Evolutionary conservation across 2,329 filamentous ascomycete genomes (phyloP).

Genomic region (Sclerotinia spermophila): DNA sequence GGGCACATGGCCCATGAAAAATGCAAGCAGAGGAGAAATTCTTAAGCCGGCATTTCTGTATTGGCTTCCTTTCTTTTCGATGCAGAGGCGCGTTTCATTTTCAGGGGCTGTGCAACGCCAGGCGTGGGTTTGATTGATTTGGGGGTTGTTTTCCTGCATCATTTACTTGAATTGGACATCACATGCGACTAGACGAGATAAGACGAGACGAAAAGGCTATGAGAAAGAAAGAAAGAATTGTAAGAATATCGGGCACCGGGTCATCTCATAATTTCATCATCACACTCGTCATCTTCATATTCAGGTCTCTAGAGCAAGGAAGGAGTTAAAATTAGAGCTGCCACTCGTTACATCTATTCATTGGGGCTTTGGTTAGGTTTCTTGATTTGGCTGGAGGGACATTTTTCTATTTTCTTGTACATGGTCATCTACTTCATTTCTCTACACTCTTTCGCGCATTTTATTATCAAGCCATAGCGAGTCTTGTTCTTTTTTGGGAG

Average conservation of each 20-base stretch:
- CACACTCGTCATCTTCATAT: not conserved
- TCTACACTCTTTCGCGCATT: slow-evolving; percentile 3
- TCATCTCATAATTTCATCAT: slow-evolving; percentile 6
- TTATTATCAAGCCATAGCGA: not conserved
- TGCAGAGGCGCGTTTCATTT: not conserved
- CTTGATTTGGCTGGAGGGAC: not conserved
- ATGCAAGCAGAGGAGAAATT: slow-evolving; percentile 70
- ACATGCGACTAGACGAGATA: not conserved
- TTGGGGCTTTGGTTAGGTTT: not conserved
- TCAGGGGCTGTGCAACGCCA: slow-evolving; percentile 1
- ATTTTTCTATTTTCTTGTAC: slow-evolving; percentile 7
- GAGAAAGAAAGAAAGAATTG: slow-evolving; percentile 15
- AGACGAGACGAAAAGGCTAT: slow-evolving; percentile 1
- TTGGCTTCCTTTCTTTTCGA: not conserved
- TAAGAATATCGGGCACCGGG: slow-evolving; percentile 12
- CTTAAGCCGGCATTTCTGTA: slow-evolving; percentile 27
- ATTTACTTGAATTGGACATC: not conserved
- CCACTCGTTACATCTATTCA: not conserved
- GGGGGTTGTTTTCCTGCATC: not conserved
- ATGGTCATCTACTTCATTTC: slow-evolving; percentile 11
- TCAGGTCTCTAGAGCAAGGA: not conserved
- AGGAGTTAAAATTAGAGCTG: slow-evolving; percentile 16
- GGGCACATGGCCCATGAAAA: slow-evolving; percentile 86
- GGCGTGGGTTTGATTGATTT: slow-evolving; percentile 8
- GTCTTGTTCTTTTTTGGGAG: not conserved